Evolutionary conservation across 2,329 filamentous ascomycete species (phyloP).

Genomic region (Colletotrichum eremochloae): DNA sequence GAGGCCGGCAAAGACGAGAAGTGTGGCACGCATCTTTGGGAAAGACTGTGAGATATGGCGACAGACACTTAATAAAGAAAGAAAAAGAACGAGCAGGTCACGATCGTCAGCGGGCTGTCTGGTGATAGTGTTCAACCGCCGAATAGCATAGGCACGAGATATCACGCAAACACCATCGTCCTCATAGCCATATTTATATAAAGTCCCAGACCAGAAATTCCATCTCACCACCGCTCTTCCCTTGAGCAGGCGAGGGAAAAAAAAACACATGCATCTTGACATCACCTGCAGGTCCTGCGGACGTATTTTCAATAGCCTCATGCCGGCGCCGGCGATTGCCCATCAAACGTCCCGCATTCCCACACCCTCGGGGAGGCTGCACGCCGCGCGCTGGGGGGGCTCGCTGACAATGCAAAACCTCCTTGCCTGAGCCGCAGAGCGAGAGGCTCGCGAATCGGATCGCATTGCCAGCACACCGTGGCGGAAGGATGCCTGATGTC

Average conservation of each 20-base stretch:
- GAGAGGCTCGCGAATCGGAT: not conserved
- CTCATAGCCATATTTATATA: not conserved
- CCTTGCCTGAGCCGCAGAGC: not conserved
- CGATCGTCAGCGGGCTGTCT: not conserved
- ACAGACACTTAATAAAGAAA: not conserved
- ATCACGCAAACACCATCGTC: not conserved
- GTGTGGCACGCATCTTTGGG: constrained; percentile 3
- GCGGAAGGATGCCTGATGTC: not conserved
- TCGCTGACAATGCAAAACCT: too few species aligned
- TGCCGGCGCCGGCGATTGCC: constrained; percentile 5
- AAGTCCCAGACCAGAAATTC: too few species aligned
- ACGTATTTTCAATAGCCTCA: constrained; percentile 2
- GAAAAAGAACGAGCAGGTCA: not conserved
- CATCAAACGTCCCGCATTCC: not conserved
- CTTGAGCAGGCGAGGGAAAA: too few species aligned
- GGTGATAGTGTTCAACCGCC: not conserved
- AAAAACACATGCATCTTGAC: too few species aligned
- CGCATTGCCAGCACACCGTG: not conserved
- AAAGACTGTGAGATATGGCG: not conserved
- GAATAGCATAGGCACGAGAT: too few species aligned
- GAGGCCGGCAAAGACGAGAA: constrained; percentile 18
- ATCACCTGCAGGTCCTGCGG: constrained; percentile 1
- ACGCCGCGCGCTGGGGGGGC: too few species aligned
- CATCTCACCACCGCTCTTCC: too few species aligned
- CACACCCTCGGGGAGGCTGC: not conserved